Percentiles rank a stretch among this genome's conserved stretches.
These are phyloP conservation scores for Pochonia chlamydosporia DNA, from an alignment of 2,329 filamentous ascomycete species.

Conservation along the genomic window DNA sequence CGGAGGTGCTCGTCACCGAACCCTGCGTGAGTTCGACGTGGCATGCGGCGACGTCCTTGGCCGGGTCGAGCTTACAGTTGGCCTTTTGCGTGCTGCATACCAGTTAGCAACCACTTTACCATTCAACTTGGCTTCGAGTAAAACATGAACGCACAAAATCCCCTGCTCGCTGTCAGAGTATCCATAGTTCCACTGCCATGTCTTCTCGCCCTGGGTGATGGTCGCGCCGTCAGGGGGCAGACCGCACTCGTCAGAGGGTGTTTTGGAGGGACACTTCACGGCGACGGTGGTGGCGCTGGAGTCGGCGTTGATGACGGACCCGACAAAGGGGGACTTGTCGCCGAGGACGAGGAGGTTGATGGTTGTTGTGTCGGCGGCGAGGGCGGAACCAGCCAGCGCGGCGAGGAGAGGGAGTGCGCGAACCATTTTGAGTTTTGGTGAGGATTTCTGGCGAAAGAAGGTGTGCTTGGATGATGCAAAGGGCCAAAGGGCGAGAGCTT, in stretches of 20 bases:
- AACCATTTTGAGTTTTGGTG: constrained; percentile 13
- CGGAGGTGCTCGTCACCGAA: background rate
- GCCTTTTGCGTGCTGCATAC: constrained; percentile 12
- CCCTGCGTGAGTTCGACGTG: constrained; percentile 4
- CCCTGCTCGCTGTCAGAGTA: background rate
- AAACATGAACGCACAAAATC: background rate
- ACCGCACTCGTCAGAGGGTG: constrained; percentile 19
- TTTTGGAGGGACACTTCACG: constrained; percentile 18
- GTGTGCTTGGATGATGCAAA: background rate
- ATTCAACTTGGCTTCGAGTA: no score
- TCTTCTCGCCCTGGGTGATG: constrained; percentile 22
- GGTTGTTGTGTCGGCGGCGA: constrained; percentile 20
- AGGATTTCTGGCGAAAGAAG: background rate
- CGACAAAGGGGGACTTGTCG: constrained; percentile 17
- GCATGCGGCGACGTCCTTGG: constrained; percentile 19
- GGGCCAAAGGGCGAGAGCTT: background rate
- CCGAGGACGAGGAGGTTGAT: constrained; percentile 19
- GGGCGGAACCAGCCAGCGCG: constrained; percentile 14
- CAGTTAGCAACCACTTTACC: background rate
- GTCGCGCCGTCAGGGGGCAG: constrained; percentile 8
- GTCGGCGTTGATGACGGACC: constrained; percentile 24
- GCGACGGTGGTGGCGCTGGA: constrained; percentile 23
- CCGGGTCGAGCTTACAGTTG: constrained; percentile 20
- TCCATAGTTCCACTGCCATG: constrained; percentile 13
- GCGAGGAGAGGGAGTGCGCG: constrained; percentile 20